Evolutionary conservation across 495 filamentous ascomycete genomes (phyloP).

Genomic region (Hypoxylon crocopeplum): DNA sequence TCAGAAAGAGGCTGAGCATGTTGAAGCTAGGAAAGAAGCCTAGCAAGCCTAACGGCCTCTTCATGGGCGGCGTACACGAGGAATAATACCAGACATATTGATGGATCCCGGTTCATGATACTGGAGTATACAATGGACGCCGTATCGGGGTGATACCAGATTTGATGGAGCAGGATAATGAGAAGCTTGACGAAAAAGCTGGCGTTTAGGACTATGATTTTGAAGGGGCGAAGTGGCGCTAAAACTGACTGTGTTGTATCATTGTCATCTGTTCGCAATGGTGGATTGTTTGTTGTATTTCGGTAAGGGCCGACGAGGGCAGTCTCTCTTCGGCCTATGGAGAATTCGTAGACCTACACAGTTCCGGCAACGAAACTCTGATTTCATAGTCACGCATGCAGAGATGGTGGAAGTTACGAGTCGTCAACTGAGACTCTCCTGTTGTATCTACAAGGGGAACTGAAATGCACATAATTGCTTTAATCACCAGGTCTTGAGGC

Average conservation of each 20-base stretch:
- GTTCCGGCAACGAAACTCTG: conserved; percentile 18
- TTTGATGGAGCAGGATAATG: conserved; percentile 33
- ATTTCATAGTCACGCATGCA: conserved; percentile 7
- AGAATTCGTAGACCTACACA: conserved; percentile 14
- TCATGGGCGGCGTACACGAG: conserved; percentile 58
- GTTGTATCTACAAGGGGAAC: too few species aligned
- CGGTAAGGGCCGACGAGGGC: conserved; percentile 7
- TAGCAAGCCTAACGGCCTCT: conserved; percentile 57
- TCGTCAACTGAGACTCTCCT: not conserved
- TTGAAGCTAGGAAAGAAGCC: conserved; percentile 71
- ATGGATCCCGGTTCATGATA: conserved; percentile 4
- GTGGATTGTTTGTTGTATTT: conserved; percentile 11
- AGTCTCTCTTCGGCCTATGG: conserved; percentile 3
- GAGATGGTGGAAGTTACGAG: conserved; percentile 1
- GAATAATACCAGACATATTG: conserved; percentile 36
- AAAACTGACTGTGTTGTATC: conserved; percentile 12
- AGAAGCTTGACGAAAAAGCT: conserved; percentile 29
- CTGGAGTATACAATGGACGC: conserved; percentile 8
- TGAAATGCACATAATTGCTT: too few species aligned
- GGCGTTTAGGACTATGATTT: conserved; percentile 34
- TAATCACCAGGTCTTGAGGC: too few species aligned
- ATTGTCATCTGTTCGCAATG: conserved; percentile 23
- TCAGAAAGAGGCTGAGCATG: conserved; percentile 74
- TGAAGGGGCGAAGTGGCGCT: conserved; percentile 18
- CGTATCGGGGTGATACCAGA: conserved; percentile 18